These are phyloP conservation scores for Perkinsus chesapeaki DNA, from an alignment of 169 alveolate genomes.

Conservation along the genomic window DNA sequence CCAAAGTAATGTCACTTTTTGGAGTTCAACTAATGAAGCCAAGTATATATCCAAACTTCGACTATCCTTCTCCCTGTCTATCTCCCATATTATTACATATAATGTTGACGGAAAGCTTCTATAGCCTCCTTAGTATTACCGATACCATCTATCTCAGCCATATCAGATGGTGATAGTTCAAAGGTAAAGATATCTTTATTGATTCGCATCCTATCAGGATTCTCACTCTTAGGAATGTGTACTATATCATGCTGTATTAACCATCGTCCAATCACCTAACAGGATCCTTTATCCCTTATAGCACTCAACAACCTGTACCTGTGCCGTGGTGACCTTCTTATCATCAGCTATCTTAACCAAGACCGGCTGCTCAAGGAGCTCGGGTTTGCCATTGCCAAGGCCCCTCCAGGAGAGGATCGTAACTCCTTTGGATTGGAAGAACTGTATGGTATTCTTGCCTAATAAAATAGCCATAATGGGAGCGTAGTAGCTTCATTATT, in stretches of 20 bases:
- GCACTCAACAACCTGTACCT: not conserved
- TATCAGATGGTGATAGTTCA: not conserved
- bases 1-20: no score
- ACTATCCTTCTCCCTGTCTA: not conserved
- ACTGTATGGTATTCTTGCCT: not conserved
- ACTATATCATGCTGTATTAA: not conserved
- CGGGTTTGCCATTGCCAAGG: not conserved
- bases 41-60: not conserved
- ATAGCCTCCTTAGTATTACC: not conserved
- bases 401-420: not conserved
- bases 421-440: not conserved
- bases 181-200: not conserved
- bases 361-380: not conserved
- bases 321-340: not conserved
- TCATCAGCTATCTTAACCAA: not conserved
- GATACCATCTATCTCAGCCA: not conserved
- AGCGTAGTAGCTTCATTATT: not conserved
- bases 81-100: not conserved
- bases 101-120: not conserved
- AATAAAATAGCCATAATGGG: not conserved
- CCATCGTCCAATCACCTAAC: not conserved
- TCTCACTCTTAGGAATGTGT: not conserved
- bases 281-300: not conserved
- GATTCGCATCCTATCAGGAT: not conserved
- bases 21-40: not conserved